phyloP scores from a whole-genome alignment of 805 yeast genomes.

The Candida ascalaphidarum region DNA sequence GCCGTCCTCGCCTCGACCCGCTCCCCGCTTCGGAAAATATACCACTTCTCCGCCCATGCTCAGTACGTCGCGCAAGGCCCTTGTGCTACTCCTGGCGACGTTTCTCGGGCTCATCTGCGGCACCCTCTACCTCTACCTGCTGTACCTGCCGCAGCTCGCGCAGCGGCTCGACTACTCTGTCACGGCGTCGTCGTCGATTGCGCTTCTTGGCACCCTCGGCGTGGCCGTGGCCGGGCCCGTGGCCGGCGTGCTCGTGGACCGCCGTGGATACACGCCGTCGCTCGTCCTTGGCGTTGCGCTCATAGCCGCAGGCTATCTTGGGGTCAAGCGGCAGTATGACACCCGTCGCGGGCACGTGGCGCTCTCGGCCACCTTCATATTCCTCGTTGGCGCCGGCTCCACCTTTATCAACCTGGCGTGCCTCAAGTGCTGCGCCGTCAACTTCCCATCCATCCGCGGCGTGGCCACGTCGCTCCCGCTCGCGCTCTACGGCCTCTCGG shows the following conservation, averaged over 20 bases:
- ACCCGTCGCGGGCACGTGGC: slow-evolving; percentile 26
- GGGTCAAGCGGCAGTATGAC: slow-evolving; percentile 45
- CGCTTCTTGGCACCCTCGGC: slow-evolving; percentile 62
- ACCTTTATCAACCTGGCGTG: slow-evolving; percentile 57
- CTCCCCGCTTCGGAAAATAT: too few species aligned
- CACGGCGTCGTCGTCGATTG: slow-evolving; percentile 54
- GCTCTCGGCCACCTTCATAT: slow-evolving; percentile 38
- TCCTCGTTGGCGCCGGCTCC: slow-evolving; percentile 60
- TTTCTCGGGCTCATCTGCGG: slow-evolving; percentile 55
- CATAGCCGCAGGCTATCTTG: slow-evolving; percentile 47
- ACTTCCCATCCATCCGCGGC: slow-evolving; percentile 61
- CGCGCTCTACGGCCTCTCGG: slow-evolving; percentile 69
- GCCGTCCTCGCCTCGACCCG: too few species aligned
- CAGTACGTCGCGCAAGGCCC: slow-evolving; percentile 11
- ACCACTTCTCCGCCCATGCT: slow-evolving; percentile 1
- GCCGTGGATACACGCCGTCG: slow-evolving; percentile 47
- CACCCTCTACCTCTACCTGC: slow-evolving; percentile 66
- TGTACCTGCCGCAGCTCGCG: slow-evolving; percentile 74
- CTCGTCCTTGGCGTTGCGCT: slow-evolving; percentile 41
- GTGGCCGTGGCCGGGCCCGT: slow-evolving; percentile 57
- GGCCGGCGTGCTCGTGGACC: slow-evolving; percentile 59
- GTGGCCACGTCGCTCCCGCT: slow-evolving; percentile 70
- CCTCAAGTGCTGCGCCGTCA: slow-evolving; percentile 66
- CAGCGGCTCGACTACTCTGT: slow-evolving; percentile 47
- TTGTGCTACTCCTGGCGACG: slow-evolving; percentile 16